Percentiles rank a stretch among this genome's conserved stretches.
Conservation (phyloP, 1,284 basidiomycete genomes). For the Filobasidium uniguttulatum region DNA sequence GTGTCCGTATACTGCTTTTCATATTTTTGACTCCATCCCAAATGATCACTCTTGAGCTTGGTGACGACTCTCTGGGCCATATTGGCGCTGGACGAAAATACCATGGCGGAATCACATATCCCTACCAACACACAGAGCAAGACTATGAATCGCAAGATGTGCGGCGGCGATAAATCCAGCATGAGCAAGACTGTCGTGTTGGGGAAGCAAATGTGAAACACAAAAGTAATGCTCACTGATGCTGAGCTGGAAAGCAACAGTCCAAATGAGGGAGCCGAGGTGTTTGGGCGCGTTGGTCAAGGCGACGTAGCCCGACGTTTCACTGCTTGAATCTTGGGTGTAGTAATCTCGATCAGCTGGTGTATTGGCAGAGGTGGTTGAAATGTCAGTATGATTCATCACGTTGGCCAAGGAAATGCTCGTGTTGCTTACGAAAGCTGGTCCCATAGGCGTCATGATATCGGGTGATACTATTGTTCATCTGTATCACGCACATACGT, state of each 20-base stretch:
- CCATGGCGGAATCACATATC: constrained; percentile 18
- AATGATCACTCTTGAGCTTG: no score
- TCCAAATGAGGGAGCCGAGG: constrained; percentile 7
- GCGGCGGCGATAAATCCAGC: no score
- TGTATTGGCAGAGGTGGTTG: not conserved
- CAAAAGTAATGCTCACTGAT: not conserved
- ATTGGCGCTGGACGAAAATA: no score
- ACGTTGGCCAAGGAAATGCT: no score
- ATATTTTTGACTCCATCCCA: no score
- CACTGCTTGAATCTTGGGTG: constrained; percentile 14
- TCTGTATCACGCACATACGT: not conserved
- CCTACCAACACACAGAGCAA: constrained; percentile 17
- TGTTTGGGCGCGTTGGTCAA: constrained; percentile 21
- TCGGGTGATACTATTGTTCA: constrained; percentile 5
- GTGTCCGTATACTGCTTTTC: no score
- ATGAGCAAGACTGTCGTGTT: constrained; percentile 15
- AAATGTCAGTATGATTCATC: not conserved
- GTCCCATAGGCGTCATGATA: constrained; percentile 3
- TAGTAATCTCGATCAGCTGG: not conserved
- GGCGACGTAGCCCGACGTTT: constrained; percentile 19
- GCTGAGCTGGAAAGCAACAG: not conserved
- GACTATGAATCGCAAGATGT: not conserved
- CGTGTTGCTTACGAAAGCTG: not conserved
- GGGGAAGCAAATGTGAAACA: constrained; percentile 17
- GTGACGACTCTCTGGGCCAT: no score